Evolutionary conservation across 345 rosid species (phyloP).

Genomic region (Eucalyptus rudis): DNA sequence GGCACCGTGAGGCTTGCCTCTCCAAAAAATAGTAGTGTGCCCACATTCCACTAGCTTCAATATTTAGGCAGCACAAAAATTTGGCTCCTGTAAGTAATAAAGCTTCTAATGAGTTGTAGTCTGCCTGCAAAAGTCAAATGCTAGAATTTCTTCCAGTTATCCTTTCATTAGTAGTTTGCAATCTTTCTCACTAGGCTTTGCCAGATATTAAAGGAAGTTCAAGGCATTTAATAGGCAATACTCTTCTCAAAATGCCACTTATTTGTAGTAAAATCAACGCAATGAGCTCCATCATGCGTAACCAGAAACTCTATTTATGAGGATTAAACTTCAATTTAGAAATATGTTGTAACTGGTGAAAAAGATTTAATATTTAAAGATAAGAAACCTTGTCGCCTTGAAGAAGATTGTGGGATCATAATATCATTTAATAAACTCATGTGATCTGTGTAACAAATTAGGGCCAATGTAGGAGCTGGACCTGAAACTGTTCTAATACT

Average conservation of each 20-base stretch:
- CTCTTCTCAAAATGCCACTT: neutral
- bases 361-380: neutral
- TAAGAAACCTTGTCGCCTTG: too few relatives aligned
- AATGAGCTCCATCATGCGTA: neutral
- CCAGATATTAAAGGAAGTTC: neutral
- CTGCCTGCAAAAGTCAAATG: neutral
- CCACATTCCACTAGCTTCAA: neutral
- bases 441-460: neutral
- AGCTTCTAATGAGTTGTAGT: neutral
- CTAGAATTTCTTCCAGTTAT: neutral
- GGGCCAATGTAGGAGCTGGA: neutral
- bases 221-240: neutral
- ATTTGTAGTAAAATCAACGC: neutral
- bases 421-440: rapidly evolving
- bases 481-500: neutral
- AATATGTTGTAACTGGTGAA: neutral
- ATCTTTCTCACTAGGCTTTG: neutral
- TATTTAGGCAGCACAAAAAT: neutral
- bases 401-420: neutral
- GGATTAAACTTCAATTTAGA: neutral
- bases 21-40: neutral
- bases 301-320: too few relatives aligned
- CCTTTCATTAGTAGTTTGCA: neutral
- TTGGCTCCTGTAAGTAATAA: neutral
- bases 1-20: neutral